Base-by-base conservation (phyloP, 208 protist species). In the Wallacemonas sp. region DNA sequence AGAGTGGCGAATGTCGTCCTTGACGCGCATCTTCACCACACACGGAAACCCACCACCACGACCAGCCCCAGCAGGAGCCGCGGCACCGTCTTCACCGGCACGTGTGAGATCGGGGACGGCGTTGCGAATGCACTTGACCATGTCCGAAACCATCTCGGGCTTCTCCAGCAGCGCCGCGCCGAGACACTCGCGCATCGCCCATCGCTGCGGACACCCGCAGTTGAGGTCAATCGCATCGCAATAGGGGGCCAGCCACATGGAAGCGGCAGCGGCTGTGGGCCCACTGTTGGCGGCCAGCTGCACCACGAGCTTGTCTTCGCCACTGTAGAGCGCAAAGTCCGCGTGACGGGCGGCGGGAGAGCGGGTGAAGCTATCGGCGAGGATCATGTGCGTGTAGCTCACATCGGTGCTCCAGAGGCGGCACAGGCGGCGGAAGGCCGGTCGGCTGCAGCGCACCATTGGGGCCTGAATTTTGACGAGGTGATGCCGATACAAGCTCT, bases 371-470 rank as follows among this genome's bases (percentile, higher is more conserved):
- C 87, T 93, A 39, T 92, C 81, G 10, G 92, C 86, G 29, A 97
- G 73, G 50, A 97, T 87, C 94, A 97, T 97, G 69, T 96, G 94
- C 31, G 91, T 94, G 82, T 97, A 97, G 70, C 72, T 90, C 20
- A 97, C 41, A 50, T 86, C 72, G 3, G 81, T 88, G 16, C 87
- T 88, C 78, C 89, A 97, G 42, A 79, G 42, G 1, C 86, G 79
- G 38, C 82, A 89, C 3, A 96, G 77, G 41, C 84, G 75, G 18
- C 93, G 89, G 38, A 95, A 96, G 25, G 93, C 76, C 3, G 89
- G 87, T 5, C 85, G 82, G 61, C 86, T 96, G 75, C 89, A 97
- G 20, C 94, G 88, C n/a, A 97, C 94, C 94, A 97, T 97, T n/a
- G 94, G 94, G 3, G 91, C 94, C 50, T 93, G 84, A 10, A 97